Evolutionary conservation across 2,329 filamentous ascomycete species (phyloP), one percentile per base, ranked within the genome.

Genomic region (Botrytis elliptica): DNA sequence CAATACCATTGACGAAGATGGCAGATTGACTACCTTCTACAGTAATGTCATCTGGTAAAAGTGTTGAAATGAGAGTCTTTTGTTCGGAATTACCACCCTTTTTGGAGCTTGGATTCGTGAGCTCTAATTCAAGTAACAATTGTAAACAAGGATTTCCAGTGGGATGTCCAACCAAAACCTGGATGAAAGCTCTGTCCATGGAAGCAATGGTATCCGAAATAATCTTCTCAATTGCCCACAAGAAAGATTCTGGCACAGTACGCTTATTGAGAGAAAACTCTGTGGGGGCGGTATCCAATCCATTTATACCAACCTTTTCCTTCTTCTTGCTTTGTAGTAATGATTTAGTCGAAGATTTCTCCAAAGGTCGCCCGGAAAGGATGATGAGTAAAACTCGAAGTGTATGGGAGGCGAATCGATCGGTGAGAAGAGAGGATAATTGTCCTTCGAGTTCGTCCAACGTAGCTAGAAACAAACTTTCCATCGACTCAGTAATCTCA

Each of bases 61-160:
- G 88, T 75, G 90, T 90, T 74, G 89, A 90, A 18, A 97, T 87
- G 18, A 98, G 88, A 0, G 92, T 82, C 33, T 81, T 80, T n/a
- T 78, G 74, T 10, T 76, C 72, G 12, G 80, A 89, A 60, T 87
- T 88, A 10, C 88, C 88, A 6, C 86, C 88, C 75, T 89, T 89
- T 72, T 88, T 86, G 77, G 93, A 92, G 69, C 89, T 89, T 77
- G 92, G 92, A 74, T 92, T 86, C 0, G 90, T 88, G 66, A 98
- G 88, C 80, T 99, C 96, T 25, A 99, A 86, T 80, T 95, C 93
- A 5, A 99, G 85, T 44, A 99, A 85, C 1, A 98, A 87, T 81
- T 98, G 96, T n/a, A 99, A 86, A 0, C 94, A 92, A 0, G 96
- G 96, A 79, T 97, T 98, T 66, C 94, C 96, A 1, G 95, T 93